A percentile compares a stretch with the other conserved stretches of the same genome.
phyloP scores from a whole-genome alignment of 805 yeast species.

The Wickerhamiella galacta region DNA sequence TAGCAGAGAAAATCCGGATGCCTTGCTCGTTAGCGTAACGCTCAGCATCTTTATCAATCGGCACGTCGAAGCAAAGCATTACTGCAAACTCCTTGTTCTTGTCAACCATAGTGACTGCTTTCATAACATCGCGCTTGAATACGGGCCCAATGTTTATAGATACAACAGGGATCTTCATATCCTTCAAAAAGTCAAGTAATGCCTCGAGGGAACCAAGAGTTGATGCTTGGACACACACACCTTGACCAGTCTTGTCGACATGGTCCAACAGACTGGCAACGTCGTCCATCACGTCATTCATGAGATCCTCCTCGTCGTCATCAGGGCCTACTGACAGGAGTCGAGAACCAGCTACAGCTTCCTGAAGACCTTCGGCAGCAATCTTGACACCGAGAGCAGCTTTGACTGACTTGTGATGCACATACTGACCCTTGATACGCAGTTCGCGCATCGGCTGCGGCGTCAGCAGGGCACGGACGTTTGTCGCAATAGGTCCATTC shows the following conservation, averaged over 20 bases:
- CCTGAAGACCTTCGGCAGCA: constrained; percentile 93
- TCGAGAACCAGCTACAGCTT: constrained; percentile 98
- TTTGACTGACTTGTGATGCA: constrained; percentile 93
- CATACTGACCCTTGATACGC: constrained; percentile 90
- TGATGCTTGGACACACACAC: constrained; percentile 97
- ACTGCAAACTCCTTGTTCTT: constrained; percentile 90
- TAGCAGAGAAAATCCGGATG: constrained; percentile 85
- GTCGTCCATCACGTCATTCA: constrained; percentile 99
- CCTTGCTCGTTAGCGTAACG: constrained; percentile 92
- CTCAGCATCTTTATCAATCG: constrained; percentile 94
- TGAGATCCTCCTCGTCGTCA: constrained; percentile 91
- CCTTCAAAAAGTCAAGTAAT: constrained; percentile 85
- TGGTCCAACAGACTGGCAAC: constrained; percentile 85
- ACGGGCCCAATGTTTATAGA: constrained; percentile 97
- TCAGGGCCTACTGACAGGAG: constrained; percentile 88
- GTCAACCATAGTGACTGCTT: constrained; percentile 91
- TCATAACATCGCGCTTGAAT: constrained; percentile 94
- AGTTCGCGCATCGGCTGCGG: constrained; percentile 96
- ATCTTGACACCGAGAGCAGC: constrained; percentile 98
- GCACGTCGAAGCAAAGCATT: constrained; percentile 98
- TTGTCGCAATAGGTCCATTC: constrained; percentile 96
- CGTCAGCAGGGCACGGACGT: constrained; percentile 85
- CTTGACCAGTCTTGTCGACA: constrained; percentile 86
- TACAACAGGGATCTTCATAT: constrained; percentile 98
- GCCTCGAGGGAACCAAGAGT: constrained; percentile 98